phyloP scores from a whole-genome alignment of 1,284 basidiomycete genomes.

The Microbotryum scabiosae region DNA sequence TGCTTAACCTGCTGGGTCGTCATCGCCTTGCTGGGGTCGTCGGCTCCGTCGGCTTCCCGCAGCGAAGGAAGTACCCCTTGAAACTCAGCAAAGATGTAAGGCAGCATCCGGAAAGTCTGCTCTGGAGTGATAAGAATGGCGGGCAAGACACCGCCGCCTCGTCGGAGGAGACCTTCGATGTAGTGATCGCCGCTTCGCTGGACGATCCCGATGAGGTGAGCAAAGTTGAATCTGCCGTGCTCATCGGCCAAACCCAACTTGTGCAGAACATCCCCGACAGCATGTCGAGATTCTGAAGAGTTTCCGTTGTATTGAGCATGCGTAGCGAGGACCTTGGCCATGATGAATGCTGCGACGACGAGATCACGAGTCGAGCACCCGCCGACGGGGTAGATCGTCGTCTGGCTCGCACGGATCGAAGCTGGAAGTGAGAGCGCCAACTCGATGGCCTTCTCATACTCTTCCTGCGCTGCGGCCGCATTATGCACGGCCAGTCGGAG shows the following conservation, averaged over 20 bases:
- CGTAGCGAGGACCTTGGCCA: slow-evolving; percentile 41
- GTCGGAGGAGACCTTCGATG: slow-evolving; percentile 37
- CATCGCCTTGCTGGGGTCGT: slow-evolving; percentile 31
- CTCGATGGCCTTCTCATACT: slow-evolving; percentile 42
- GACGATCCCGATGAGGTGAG: slow-evolving; percentile 41
- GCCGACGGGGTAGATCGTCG: slow-evolving; percentile 9
- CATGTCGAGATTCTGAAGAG: slow-evolving; percentile 29
- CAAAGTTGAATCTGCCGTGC: slow-evolving; percentile 34
- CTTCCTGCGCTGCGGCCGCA: slow-evolving; percentile 36
- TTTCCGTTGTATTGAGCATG: slow-evolving; percentile 38
- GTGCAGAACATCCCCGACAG: slow-evolving; percentile 28
- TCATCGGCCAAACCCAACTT: slow-evolving; percentile 29
- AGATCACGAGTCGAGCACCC: slow-evolving; percentile 26
- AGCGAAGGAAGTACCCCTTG: slow-evolving; percentile 43
- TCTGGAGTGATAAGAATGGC: slow-evolving; percentile 47
- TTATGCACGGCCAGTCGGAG: slow-evolving; percentile 38
- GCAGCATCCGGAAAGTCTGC: slow-evolving; percentile 8
- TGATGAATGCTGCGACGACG: slow-evolving; percentile 35
- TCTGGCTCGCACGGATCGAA: slow-evolving; percentile 4
- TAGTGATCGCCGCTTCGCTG: slow-evolving; percentile 40
- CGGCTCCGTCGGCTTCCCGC: slow-evolving; percentile 33
- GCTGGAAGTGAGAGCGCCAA: slow-evolving; percentile 24
- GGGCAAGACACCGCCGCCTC: slow-evolving; percentile 44
- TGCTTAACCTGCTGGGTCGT: slow-evolving; percentile 38
- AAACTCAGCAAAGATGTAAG: slow-evolving; percentile 21